Percentiles rank a stretch among this genome's conserved stretches.
Conservation (phyloP, 164 flowering plant genomes). For the Vitis cinerea region DNA sequence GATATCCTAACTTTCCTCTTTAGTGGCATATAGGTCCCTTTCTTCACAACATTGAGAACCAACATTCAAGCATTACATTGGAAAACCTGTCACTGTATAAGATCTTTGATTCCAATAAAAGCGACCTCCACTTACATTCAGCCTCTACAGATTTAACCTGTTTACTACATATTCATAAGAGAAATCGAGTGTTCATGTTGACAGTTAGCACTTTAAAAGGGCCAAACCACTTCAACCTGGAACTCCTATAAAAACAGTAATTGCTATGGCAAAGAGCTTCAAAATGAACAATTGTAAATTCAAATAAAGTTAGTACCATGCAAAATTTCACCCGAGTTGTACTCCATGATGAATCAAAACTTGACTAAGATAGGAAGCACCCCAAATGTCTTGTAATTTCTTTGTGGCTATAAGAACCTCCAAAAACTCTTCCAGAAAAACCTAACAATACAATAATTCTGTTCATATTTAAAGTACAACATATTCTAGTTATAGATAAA, state of each 20-base stretch:
- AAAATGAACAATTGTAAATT: neutral
- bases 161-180: too few species aligned
- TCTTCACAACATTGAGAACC: neutral
- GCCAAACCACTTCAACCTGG: neutral
- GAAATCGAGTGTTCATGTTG: too few species aligned
- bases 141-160: too few species aligned
- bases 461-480: neutral
- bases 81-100: too few species aligned
- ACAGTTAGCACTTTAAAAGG: neutral
- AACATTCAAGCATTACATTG: too few species aligned
- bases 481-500: neutral
- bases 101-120: too few species aligned
- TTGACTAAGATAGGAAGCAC: neutral
- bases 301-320: neutral
- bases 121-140: too few species aligned
- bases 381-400: neutral
- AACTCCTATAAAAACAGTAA: neutral
- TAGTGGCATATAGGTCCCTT: neutral
- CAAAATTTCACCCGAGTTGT: neutral
- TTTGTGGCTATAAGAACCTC: neutral
- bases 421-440: conserved; percentile 4
- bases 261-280: neutral
- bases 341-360: conserved; percentile 7
- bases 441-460: neutral
- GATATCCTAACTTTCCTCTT: too few species aligned